These are phyloP conservation scores for Rhizomucor miehei DNA, from an alignment of 371 early-diverging fungal genomes.

Conservation along the genomic window DNA sequence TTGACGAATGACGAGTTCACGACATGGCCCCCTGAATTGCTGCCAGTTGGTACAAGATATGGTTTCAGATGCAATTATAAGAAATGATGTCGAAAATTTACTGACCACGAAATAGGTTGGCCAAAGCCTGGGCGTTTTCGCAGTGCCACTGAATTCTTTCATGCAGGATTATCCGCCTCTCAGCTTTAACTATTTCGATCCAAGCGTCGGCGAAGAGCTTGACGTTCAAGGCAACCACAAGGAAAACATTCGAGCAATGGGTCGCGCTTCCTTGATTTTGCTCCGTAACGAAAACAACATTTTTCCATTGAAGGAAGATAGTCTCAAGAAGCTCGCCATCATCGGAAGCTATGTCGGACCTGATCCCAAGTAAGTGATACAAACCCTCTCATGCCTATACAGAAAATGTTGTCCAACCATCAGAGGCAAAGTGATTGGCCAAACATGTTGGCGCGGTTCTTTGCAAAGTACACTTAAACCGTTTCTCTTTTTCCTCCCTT, in stretches of 20 bases:
- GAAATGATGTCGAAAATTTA: background rate
- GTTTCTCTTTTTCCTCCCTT: background rate
- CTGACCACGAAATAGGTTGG: conserved; percentile 7
- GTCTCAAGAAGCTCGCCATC: conserved; percentile 27
- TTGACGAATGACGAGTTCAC: conserved; percentile 21
- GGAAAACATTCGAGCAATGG: conserved; percentile 27
- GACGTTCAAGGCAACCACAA: conserved; percentile 37
- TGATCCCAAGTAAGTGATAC: conserved; percentile 14
- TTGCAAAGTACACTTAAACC: too few species aligned
- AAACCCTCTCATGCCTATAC: too few species aligned
- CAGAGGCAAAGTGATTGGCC: background rate
- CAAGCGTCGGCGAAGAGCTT: conserved; percentile 3
- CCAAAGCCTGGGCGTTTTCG: too few species aligned
- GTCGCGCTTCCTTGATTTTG: conserved; percentile 35
- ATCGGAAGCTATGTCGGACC: conserved; percentile 47
- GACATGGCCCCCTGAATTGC: conserved; percentile 59
- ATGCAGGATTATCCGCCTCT: conserved; percentile 27
- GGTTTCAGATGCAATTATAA: background rate
- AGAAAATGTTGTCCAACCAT: background rate
- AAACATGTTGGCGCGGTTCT: background rate
- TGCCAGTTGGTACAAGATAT: conserved; percentile 46
- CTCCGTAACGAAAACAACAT: conserved; percentile 33
- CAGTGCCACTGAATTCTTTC: too few species aligned
- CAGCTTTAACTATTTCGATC: conserved; percentile 20
- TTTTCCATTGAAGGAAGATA: conserved; percentile 22